Conservation (phyloP, 2,329 filamentous ascomycete species). For the Verticillium albo-atrum region DNA sequence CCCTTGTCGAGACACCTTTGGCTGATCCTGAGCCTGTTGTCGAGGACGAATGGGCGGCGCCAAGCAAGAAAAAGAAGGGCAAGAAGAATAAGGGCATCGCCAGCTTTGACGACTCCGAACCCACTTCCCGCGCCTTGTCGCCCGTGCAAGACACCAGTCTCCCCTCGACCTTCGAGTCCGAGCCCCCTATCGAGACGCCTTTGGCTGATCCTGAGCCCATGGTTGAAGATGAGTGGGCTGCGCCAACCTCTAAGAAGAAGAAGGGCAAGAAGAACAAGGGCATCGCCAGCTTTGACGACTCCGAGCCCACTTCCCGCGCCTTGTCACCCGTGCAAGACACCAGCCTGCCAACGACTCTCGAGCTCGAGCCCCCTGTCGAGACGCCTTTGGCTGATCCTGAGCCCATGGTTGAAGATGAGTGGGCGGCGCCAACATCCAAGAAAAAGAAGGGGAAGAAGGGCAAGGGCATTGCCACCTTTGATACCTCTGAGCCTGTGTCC, state of each 20-base stretch:
- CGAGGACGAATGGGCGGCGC: conserved; percentile 5
- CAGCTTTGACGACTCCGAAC: not conserved
- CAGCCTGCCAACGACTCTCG: not conserved
- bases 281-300: not conserved
- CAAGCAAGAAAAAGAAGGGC: conserved; percentile 23
- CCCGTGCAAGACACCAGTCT: not conserved
- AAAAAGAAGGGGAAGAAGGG: conserved; percentile 21
- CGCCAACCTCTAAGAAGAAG: conserved; percentile 22
- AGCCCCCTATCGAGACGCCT: not conserved
- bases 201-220: not conserved
- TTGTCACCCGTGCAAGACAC: not conserved
- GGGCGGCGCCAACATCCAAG: conserved; percentile 7
- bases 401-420: conserved; percentile 5
- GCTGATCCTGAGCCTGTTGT: not conserved
- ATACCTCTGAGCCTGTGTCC: not conserved
- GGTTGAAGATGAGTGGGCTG: conserved; percentile 5
- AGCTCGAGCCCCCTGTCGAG: not conserved
- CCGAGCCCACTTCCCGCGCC: not conserved
- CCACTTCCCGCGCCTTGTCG: not conserved
- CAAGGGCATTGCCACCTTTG: not conserved
- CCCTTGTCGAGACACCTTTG: not conserved
- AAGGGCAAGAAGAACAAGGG: conserved; percentile 2
- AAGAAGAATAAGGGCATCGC: not conserved
- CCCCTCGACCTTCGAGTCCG: not conserved
- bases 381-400: not conserved